These are phyloP conservation scores for Didymella segeticola DNA, from an alignment of 2,329 filamentous ascomycete genomes.

Conservation along the genomic window DNA sequence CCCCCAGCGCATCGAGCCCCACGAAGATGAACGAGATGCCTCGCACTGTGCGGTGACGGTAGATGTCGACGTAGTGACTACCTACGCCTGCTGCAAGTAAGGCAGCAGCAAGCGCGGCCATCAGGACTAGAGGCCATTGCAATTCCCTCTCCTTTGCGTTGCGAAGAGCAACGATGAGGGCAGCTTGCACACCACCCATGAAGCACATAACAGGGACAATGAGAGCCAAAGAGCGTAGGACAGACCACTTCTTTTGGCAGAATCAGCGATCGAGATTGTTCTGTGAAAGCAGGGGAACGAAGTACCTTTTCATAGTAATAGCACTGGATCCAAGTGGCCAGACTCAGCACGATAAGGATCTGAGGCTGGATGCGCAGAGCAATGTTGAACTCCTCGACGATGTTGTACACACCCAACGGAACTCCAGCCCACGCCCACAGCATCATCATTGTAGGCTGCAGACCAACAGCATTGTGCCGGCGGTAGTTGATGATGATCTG, in stretches of 20 bases:
- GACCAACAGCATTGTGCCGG: conserved; percentile 68
- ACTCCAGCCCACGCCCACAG: conserved; percentile 73
- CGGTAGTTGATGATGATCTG: conserved; percentile 74
- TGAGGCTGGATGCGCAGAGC: conserved; percentile 63
- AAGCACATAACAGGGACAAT: conserved; percentile 60
- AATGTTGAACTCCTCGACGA: conserved; percentile 61
- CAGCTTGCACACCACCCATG: conserved; percentile 67
- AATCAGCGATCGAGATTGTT: background rate
- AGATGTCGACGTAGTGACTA: conserved; percentile 74
- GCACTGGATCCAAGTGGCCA: conserved; percentile 64
- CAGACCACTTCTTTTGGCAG: conserved; percentile 58
- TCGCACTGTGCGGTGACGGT: conserved; percentile 67
- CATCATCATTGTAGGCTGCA: conserved; percentile 76
- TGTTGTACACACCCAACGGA: conserved; percentile 68
- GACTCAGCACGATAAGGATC: conserved; percentile 60
- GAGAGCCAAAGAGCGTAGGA: conserved; percentile 57
- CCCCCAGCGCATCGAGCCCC: conserved; percentile 71
- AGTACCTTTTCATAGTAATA: conserved; percentile 58
- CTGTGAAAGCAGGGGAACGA: background rate
- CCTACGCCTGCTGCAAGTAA: conserved; percentile 71
- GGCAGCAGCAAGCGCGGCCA: conserved; percentile 69
- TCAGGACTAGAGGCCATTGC: conserved; percentile 69
- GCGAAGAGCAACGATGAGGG: conserved; percentile 64
- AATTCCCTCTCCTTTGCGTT: conserved; percentile 54
- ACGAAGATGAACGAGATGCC: conserved; percentile 78